phyloP scores from a whole-genome alignment of 2,329 filamentous ascomycete genomes.

The Arthrobotrys sphaeroides region DNA sequence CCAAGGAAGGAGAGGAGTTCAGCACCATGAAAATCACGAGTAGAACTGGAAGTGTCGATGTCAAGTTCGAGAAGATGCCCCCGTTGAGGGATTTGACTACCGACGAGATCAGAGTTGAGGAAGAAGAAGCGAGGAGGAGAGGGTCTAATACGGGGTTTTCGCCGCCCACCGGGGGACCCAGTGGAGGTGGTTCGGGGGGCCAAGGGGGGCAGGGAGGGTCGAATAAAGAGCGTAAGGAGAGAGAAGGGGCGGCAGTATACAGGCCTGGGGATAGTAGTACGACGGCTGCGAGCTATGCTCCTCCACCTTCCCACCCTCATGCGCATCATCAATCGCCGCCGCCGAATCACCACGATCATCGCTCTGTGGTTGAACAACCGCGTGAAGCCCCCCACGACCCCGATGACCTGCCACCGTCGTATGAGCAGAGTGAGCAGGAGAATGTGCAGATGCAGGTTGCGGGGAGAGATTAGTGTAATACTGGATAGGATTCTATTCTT shows the following conservation, averaged over 20 bases:
- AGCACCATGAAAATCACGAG: slow-evolving; percentile 39
- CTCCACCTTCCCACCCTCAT: background rate
- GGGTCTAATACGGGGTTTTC: background rate
- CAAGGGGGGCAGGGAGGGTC: background rate
- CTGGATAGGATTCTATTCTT: background rate
- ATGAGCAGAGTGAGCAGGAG: slow-evolving; percentile 46
- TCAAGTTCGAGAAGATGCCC: slow-evolving; percentile 35
- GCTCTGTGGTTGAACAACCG: background rate
- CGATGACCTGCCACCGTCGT: slow-evolving; percentile 32
- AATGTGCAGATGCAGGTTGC: slow-evolving; percentile 40
- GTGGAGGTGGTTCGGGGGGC: no score
- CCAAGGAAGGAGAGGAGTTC: slow-evolving; percentile 43
- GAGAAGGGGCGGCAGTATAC: background rate
- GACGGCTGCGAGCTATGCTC: background rate
- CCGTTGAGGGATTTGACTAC: slow-evolving; percentile 31
- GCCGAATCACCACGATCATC: background rate
- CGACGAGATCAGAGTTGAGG: slow-evolving; percentile 19
- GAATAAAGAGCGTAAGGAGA: slow-evolving; percentile 43
- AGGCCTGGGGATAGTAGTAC: slow-evolving; percentile 2
- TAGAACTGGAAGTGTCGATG: slow-evolving; percentile 22
- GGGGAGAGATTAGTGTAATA: slow-evolving; percentile 14
- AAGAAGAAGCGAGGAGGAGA: slow-evolving; percentile 24
- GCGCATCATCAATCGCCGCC: background rate
- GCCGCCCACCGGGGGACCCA: no score
- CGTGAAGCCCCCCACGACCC: background rate